These are phyloP conservation scores for Fraxinus anomala DNA, from an alignment of 257 asterid genomes.

Conservation along the genomic window DNA sequence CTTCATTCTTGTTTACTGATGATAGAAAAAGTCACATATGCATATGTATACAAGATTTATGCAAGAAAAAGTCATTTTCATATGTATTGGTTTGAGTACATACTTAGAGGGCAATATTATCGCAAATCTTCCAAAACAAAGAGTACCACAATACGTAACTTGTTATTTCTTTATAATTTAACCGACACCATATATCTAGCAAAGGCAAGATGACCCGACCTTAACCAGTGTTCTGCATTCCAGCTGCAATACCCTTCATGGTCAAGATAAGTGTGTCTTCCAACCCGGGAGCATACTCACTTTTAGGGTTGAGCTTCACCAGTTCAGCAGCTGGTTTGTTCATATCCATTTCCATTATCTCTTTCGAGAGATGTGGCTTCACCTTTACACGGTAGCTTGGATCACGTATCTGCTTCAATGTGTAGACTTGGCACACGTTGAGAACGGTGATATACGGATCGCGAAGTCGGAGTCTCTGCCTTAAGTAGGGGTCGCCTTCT, in stretches of 20 bases:
- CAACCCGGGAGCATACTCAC: slow-evolving; percentile 88
- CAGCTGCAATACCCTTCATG: slow-evolving; percentile 96
- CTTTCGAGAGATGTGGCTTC: slow-evolving; percentile 68
- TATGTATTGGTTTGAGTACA: neutral
- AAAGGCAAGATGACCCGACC: neutral
- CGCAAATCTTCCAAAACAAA: neutral
- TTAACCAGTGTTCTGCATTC: slow-evolving; percentile 88
- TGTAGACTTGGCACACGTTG: slow-evolving; percentile 72
- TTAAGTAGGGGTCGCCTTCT: slow-evolving; percentile 95
- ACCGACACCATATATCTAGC: neutral
- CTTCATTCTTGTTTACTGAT: neutral
- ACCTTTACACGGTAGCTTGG: slow-evolving; percentile 66
- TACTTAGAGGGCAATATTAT: neutral
- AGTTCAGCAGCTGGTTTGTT: slow-evolving; percentile 79
- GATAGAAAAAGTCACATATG: neutral
- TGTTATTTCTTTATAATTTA: neutral
- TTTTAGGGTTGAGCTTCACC: slow-evolving; percentile 76
- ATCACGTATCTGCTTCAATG: slow-evolving; percentile 81
- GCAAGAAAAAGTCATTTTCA: neutral
- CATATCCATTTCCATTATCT: slow-evolving; percentile 57
- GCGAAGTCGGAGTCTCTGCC: slow-evolving; percentile 85
- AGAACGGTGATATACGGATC: slow-evolving; percentile 83
- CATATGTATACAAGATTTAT: neutral
- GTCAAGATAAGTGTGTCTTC: slow-evolving; percentile 92
- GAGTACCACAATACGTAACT: neutral